A percentile compares a stretch with the other conserved stretches of the same genome.
phyloP scores from a whole-genome alignment of 352 stramenopile species.

The Phytophthora palmivora region DNA sequence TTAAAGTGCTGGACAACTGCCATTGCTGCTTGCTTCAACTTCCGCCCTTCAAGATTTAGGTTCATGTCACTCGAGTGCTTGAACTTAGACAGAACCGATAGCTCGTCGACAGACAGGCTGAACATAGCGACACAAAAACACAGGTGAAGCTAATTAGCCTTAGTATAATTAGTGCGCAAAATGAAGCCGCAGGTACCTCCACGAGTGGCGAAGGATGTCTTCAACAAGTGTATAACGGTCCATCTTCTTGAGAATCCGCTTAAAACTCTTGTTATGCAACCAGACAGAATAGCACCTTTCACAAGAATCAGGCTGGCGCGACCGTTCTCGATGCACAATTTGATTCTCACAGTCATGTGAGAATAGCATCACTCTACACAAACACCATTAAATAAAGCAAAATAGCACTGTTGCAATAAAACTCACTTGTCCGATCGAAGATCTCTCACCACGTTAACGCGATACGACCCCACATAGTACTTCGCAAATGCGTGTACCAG shows the following conservation, averaged over 20 bases:
- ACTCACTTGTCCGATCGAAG: conserved; percentile 68
- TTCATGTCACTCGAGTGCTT: conserved; percentile 68
- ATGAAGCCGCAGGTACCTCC: conserved; percentile 44
- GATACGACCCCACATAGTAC: conserved; percentile 69
- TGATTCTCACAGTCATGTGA: conserved; percentile 75
- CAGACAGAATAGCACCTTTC: conserved; percentile 62
- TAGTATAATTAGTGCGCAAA: neutral
- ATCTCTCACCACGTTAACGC: conserved; percentile 70
- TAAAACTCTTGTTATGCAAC: conserved; percentile 73
- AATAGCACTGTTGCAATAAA: too few species aligned
- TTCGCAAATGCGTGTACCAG: conserved; percentile 72
- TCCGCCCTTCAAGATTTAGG: conserved; percentile 64
- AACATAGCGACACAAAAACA: neutral
- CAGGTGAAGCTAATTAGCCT: neutral
- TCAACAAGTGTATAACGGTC: conserved; percentile 67
- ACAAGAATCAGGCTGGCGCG: conserved; percentile 57
- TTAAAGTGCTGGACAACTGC: conserved; percentile 49
- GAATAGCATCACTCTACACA: conserved; percentile 65
- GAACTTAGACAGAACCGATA: conserved; percentile 63
- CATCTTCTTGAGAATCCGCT: conserved; percentile 76
- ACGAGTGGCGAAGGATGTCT: conserved; percentile 62
- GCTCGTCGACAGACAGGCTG: conserved; percentile 51
- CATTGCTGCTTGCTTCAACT: conserved; percentile 66
- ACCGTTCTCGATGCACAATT: conserved; percentile 54
- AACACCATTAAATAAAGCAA: too few species aligned